Conservation (phyloP, 2,329 filamentous ascomycete genomes). For the Paecilomyces niveus region DNA sequence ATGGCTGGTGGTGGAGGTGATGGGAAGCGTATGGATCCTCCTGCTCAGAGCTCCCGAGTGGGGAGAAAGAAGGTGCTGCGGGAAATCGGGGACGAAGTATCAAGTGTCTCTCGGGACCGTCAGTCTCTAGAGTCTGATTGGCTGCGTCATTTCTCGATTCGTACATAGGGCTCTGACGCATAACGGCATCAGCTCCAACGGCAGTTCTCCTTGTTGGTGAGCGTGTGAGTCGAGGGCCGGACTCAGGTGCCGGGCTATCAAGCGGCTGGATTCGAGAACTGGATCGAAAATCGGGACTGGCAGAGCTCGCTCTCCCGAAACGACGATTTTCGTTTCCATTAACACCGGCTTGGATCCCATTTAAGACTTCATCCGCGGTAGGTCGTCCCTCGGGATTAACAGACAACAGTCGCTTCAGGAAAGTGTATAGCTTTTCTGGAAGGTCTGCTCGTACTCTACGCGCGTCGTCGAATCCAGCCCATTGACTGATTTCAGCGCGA, state of each 20-base stretch:
- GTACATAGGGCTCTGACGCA: constrained; percentile 20
- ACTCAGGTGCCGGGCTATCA: constrained; percentile 25
- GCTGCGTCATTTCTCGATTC: constrained; percentile 14
- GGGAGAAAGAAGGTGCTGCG: constrained; percentile 17
- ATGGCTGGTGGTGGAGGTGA: constrained; percentile 20
- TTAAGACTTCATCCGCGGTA: constrained; percentile 76
- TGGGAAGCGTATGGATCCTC: constrained; percentile 14
- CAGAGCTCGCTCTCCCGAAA: constrained; percentile 24
- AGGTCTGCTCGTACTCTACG: constrained; percentile 70
- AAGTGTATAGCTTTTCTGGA: constrained; percentile 75
- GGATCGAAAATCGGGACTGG: constrained; percentile 24
- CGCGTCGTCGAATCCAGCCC: constrained; percentile 80
- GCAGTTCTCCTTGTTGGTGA: constrained; percentile 19
- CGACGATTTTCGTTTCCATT: constrained; percentile 41
- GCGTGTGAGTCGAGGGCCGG: constrained; percentile 18
- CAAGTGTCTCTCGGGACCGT: constrained; percentile 22
- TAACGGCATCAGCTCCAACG: constrained; percentile 10
- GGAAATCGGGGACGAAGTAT: constrained; percentile 25
- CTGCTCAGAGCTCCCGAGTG: constrained; percentile 9
- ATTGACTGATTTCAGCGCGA: constrained; percentile 75
- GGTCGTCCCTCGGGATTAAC: constrained; percentile 71
- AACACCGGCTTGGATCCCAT: constrained; percentile 63
- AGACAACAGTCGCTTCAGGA: constrained; percentile 73
- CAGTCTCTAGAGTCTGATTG: constrained; percentile 7
- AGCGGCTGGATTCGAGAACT: constrained; percentile 32